Percentiles rank a stretch among this genome's conserved stretches.
Conservation (phyloP, 2,329 filamentous ascomycete genomes). For the Fusarium multiceps region DNA sequence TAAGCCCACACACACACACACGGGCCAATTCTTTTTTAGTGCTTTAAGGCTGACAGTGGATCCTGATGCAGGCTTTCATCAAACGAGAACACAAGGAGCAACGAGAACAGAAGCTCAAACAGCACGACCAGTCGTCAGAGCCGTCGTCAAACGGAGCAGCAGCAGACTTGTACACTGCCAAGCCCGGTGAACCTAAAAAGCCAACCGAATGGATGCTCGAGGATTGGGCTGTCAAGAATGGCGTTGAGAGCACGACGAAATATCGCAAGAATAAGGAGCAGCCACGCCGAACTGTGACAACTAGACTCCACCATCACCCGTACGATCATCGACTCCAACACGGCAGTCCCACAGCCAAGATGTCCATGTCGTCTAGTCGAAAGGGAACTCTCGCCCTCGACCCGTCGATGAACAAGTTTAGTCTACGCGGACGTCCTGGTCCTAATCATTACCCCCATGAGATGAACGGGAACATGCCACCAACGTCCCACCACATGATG, state of each 20-base stretch:
- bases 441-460: slow-evolving; percentile 31
- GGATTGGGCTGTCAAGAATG: slow-evolving; percentile 73
- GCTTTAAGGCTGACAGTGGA: slow-evolving; percentile 32
- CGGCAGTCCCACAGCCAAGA: slow-evolving; percentile 46
- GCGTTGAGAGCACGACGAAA: slow-evolving; percentile 87
- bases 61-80: slow-evolving; percentile 52
- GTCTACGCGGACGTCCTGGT: slow-evolving; percentile 35
- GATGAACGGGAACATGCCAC: slow-evolving; percentile 29
- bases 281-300: slow-evolving; percentile 37
- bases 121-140: slow-evolving; percentile 42
- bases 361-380: slow-evolving; percentile 48
- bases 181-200: slow-evolving; percentile 64
- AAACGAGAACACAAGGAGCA: slow-evolving; percentile 52
- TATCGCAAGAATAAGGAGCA: slow-evolving; percentile 67
- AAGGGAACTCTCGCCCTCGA: slow-evolving; percentile 47
- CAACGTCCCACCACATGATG: slow-evolving; percentile 35
- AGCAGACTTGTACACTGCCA: slow-evolving; percentile 13
- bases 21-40: slow-evolving; percentile 19
- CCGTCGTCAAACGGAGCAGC: slow-evolving; percentile 5
- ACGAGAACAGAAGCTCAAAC: not conserved
- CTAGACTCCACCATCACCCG: slow-evolving; percentile 27
- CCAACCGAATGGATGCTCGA: slow-evolving; percentile 82
- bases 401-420: slow-evolving; percentile 46
- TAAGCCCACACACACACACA: slow-evolving; percentile 19
- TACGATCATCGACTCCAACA: slow-evolving; percentile 35